Evolutionary conservation across 768 basidiomycete genomes (phyloP).

Genomic region (Russula griseocarnosa): DNA sequence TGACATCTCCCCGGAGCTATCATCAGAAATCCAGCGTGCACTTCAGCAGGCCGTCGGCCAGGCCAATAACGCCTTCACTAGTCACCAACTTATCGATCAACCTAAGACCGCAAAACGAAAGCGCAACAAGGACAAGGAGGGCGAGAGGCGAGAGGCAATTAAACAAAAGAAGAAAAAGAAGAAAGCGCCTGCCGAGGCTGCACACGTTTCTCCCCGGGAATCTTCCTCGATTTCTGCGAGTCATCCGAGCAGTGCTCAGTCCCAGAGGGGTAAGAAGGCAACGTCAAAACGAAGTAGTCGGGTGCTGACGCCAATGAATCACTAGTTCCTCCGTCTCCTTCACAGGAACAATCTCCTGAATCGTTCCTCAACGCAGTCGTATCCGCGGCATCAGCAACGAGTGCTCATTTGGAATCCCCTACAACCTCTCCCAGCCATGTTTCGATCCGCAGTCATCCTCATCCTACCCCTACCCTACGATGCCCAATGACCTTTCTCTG

Average conservation of each 20-base stretch:
- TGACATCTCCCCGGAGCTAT: constrained; percentile 29
- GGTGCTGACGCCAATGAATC: constrained; percentile 14
- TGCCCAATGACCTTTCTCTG: constrained; percentile 1
- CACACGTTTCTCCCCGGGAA: not conserved
- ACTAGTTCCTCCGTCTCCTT: constrained; percentile 9
- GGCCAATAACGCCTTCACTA: constrained; percentile 40
- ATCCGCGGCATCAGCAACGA: constrained; percentile 55
- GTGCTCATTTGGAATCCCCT: constrained; percentile 31
- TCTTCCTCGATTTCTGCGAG: not conserved
- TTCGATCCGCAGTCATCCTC: constrained; percentile 26
- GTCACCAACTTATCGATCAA: constrained; percentile 29
- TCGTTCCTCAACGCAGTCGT: constrained; percentile 63
- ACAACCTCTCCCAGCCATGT: constrained; percentile 27
- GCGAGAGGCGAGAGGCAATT: constrained; percentile 10
- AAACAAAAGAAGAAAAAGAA: constrained; percentile 37
- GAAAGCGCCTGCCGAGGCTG: constrained; percentile 28
- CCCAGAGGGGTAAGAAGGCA: constrained; percentile 36
- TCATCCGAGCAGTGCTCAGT: constrained; percentile 19
- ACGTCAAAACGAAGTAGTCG: constrained; percentile 29
- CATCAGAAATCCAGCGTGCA: constrained; percentile 48
- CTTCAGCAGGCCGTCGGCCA: constrained; percentile 48
- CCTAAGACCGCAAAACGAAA: constrained; percentile 34
- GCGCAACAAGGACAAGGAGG: constrained; percentile 33
- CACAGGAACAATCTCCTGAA: constrained; percentile 34
- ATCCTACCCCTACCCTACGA: constrained; percentile 9